Evolutionary conservation across 768 basidiomycete species (phyloP).

Genomic region (Tephrocybe sp.): DNA sequence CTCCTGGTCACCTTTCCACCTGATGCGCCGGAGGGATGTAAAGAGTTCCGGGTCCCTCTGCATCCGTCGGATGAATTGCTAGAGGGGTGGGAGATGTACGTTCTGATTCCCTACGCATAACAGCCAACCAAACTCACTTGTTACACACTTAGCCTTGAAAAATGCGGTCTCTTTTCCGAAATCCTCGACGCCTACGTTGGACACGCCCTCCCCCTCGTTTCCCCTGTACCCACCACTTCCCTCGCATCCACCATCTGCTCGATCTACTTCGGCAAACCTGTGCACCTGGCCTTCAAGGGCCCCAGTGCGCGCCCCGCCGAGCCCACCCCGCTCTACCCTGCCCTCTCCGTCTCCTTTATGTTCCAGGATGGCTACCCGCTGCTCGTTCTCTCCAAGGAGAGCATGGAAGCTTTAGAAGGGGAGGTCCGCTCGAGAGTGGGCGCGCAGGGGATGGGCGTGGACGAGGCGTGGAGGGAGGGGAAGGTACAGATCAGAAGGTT

Average conservation of each 20-base stretch:
- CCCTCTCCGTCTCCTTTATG: conserved; percentile 51
- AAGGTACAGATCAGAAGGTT: conserved; percentile 35
- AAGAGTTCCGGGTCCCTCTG: conserved; percentile 60
- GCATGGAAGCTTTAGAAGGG: conserved; percentile 50
- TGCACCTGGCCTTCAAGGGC: conserved; percentile 70
- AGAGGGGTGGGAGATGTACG: conserved; percentile 58
- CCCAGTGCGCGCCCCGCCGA: conserved; percentile 48
- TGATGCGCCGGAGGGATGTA: conserved; percentile 55
- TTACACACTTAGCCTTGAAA: conserved; percentile 46
- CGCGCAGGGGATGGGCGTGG: conserved; percentile 38
- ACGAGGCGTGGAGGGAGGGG: conserved; percentile 15
- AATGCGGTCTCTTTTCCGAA: conserved; percentile 49
- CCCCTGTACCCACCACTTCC: conserved; percentile 42
- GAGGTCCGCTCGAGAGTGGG: conserved; percentile 42
- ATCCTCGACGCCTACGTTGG: conserved; percentile 71
- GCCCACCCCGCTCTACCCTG: conserved; percentile 41
- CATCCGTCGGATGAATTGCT: conserved; percentile 50
- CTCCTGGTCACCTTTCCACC: conserved; percentile 62
- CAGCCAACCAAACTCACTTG: background rate
- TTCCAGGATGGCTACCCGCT: conserved; percentile 78
- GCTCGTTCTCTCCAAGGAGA: conserved; percentile 67
- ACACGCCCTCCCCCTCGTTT: conserved; percentile 32
- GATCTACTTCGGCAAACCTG: conserved; percentile 58
- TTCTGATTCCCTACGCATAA: background rate
- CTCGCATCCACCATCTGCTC: conserved; percentile 61